phyloP scores from a whole-genome alignment of 140 eudicot genomes.

The Flaveria floridana region DNA sequence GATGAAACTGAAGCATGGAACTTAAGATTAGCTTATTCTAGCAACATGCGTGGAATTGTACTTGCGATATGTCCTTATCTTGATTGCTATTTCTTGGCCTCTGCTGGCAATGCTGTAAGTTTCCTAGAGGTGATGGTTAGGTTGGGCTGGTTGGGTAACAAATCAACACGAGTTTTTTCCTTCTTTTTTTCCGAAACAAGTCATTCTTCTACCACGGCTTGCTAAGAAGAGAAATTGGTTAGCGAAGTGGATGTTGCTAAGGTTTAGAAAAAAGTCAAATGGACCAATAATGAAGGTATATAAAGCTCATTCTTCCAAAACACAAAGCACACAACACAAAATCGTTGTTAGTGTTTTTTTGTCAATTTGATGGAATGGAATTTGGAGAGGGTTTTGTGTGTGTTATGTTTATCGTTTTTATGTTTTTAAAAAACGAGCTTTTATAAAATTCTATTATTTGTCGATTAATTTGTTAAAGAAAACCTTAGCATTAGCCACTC shows the following conservation, averaged over 20 bases:
- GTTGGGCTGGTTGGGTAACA: background rate
- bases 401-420: background rate
- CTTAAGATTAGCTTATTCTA: slow-evolving; percentile 52
- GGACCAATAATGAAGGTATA: background rate
- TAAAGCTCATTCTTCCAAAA: background rate
- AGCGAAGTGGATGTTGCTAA: background rate
- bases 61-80: slow-evolving; percentile 79
- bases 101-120: slow-evolving; percentile 92
- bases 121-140: slow-evolving; percentile 4
- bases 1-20: slow-evolving; percentile 92
- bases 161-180: background rate
- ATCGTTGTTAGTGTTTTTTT: background rate
- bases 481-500: background rate
- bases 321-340: background rate
- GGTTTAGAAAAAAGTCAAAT: background rate
- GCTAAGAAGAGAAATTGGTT: background rate
- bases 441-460: background rate
- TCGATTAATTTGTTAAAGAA: background rate
- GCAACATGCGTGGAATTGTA: slow-evolving; percentile 71
- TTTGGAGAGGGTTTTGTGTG: background rate
- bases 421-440: too few species aligned
- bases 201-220: background rate
- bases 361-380: background rate
- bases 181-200: background rate
- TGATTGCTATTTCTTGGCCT: slow-evolving; percentile 79